Evolutionary conservation across 495 filamentous ascomycete species (phyloP), one percentile per base, ranked within the genome.

Genomic region (Hypoxylon perforatum): DNA sequence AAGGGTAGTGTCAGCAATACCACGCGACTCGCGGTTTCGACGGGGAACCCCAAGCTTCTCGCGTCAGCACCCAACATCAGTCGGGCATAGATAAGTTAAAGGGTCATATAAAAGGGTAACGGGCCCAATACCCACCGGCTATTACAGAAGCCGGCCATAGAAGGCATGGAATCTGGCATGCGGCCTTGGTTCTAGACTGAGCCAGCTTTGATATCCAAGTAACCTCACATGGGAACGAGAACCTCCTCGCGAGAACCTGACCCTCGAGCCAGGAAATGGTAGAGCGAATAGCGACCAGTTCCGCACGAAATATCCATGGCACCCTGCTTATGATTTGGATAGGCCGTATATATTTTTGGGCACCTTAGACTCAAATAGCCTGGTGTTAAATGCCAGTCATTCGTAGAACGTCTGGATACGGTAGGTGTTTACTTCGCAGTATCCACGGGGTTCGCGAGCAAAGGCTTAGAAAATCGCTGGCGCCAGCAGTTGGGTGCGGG

Each of bases 41-140:
- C 35, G 58, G 35, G 52, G 46, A 25, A 55, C 50, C 50, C 57
- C 67, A 70, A 66, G 63, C 50, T 70, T 70, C 67, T 70, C 63
- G 62, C 67, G 67, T 70, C 67, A 70, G 67, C 67, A 70, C 67
- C 57, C 61, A 69, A 61, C 66, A 60, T 57, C 23, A 21, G 39
- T 46, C 52, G 45, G 46, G 52, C 41, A 49, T 11, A 46, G 61
- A 42, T 35, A 22, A 36, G 53, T 52, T 41, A 54, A 50, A 35
- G 33, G 1, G 41, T 52, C 38, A 23, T 57, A 58, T 59, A 54
- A 59, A 41, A 12, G 54, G 17, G 25, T 7, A 33, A 51, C 25
- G 56, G 51, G 47, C 45, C 36, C 15, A 10, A 33, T 57, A 33
- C 17, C 44, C 38, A 38, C 51, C 35, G 30, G 25, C 17, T 23